phyloP scores from a whole-genome alignment of 2,329 filamentous ascomycete genomes.

The Amauroascus niger region DNA sequence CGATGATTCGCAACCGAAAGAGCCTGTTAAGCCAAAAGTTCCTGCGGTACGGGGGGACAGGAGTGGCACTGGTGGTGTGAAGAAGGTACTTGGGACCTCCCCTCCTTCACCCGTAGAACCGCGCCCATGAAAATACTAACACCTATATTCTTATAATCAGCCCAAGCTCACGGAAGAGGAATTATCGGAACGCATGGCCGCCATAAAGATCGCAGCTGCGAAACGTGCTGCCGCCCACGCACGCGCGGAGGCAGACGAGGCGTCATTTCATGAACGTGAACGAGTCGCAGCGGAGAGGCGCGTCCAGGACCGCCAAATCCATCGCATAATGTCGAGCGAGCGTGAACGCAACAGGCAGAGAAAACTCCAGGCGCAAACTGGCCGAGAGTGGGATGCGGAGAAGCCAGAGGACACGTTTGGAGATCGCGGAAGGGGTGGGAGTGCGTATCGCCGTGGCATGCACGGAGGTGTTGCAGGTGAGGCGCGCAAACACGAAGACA shows the following conservation, averaged over 20 bases:
- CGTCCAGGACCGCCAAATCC: constrained; percentile 42
- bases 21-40: constrained; percentile 24
- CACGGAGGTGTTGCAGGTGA: constrained; percentile 42
- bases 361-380: constrained; percentile 49
- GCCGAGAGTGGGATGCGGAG: constrained; percentile 54
- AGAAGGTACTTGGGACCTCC: constrained; percentile 28
- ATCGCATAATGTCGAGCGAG: constrained; percentile 53
- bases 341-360: constrained; percentile 51
- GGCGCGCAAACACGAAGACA: constrained; percentile 18
- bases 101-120: too few species aligned
- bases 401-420: constrained; percentile 49
- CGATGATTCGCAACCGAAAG: constrained; percentile 12
- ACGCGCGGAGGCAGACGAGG: constrained; percentile 58
- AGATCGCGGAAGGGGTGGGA: constrained; percentile 29
- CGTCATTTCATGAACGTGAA: constrained; percentile 55
- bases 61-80: constrained; percentile 44
- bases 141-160: constrained; percentile 22
- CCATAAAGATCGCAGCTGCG: constrained; percentile 53
- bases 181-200: constrained; percentile 51
- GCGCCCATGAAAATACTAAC: background rate
- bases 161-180: constrained; percentile 57
- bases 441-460: constrained; percentile 42
- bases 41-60: constrained; percentile 47
- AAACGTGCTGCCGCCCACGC: constrained; percentile 52
- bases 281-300: constrained; percentile 47